These are phyloP conservation scores for Cercospora sp. DNA, from an alignment of 2,329 filamentous ascomycete species.

Conservation along the genomic window DNA sequence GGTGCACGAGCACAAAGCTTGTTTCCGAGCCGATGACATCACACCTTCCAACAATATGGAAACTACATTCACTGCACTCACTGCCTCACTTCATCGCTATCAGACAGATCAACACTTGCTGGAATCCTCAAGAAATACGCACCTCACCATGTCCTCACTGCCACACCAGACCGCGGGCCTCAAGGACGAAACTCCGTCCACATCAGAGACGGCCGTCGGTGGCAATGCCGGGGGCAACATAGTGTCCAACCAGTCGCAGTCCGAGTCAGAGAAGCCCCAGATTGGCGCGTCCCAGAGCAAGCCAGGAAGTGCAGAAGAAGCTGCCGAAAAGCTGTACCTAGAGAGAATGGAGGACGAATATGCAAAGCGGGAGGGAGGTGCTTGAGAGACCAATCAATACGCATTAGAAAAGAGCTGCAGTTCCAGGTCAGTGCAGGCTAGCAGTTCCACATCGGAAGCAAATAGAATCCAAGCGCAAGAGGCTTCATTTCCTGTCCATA, in stretches of 20 bases:
- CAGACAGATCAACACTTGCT: not conserved
- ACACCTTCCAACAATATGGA: not conserved
- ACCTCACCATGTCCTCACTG: constrained; percentile 21
- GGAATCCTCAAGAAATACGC: not conserved
- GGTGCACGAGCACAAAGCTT: constrained; percentile 4
- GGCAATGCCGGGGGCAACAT: constrained; percentile 23
- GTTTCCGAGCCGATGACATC: not conserved
- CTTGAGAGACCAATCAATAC: constrained; percentile 27
- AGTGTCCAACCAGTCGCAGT: constrained; percentile 26
- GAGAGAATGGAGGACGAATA: constrained; percentile 48
- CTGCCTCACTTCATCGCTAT: not conserved
- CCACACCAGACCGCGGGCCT: constrained; percentile 28
- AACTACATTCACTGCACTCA: not conserved
- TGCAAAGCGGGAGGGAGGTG: constrained; percentile 47
- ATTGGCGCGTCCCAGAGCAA: constrained; percentile 33
- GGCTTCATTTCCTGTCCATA: not conserved
- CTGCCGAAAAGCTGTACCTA: constrained; percentile 42
- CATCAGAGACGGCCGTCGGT: constrained; percentile 32
- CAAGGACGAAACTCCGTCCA: constrained; percentile 30
- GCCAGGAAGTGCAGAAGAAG: constrained; percentile 35
- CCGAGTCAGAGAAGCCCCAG: constrained; percentile 23
- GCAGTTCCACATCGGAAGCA: not conserved
- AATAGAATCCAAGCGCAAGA: not conserved
- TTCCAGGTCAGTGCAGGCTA: not conserved
- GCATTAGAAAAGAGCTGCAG: not conserved